phyloP scores from a whole-genome alignment of 768 basidiomycete species.

The Favolaschia claudopus region DNA sequence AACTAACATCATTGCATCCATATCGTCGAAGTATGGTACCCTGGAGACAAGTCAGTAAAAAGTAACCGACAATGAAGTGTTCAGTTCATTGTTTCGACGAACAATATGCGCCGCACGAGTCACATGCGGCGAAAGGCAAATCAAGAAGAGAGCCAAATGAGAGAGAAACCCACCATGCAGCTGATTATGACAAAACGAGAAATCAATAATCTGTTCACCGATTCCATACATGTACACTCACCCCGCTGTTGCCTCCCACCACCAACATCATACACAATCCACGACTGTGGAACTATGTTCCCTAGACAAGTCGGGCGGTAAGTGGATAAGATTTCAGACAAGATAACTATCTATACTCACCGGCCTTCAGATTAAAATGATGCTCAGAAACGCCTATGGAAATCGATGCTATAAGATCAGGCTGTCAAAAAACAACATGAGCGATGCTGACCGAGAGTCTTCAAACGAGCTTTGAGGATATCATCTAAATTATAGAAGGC shows the following conservation, averaged over 20 bases:
- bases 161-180: conserved; percentile 43
- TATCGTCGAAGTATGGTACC: conserved; percentile 52
- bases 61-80: too few relatives aligned
- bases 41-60: conserved; percentile 44
- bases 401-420: neutral
- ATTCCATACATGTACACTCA: too few relatives aligned
- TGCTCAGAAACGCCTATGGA: conserved; percentile 62
- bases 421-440: neutral
- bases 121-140: neutral
- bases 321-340: neutral
- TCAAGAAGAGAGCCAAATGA: neutral
- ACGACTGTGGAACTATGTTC: conserved; percentile 32
- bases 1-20: conserved; percentile 52
- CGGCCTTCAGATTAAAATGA: conserved; percentile 54
- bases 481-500: conserved; percentile 46
- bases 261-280: conserved; percentile 57
- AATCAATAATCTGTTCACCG: too few relatives aligned
- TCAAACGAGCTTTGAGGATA: conserved; percentile 60
- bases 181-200: neutral
- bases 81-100: too few relatives aligned
- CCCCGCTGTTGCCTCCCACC: conserved; percentile 58
- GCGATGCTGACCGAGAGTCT: conserved; percentile 40
- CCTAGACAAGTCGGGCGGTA: conserved; percentile 20
- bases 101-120: too few relatives aligned
- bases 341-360: conserved; percentile 27